These are phyloP conservation scores for Populus trichocarpa DNA, from an alignment of 441 rosid genomes.

Conservation along the genomic window DNA sequence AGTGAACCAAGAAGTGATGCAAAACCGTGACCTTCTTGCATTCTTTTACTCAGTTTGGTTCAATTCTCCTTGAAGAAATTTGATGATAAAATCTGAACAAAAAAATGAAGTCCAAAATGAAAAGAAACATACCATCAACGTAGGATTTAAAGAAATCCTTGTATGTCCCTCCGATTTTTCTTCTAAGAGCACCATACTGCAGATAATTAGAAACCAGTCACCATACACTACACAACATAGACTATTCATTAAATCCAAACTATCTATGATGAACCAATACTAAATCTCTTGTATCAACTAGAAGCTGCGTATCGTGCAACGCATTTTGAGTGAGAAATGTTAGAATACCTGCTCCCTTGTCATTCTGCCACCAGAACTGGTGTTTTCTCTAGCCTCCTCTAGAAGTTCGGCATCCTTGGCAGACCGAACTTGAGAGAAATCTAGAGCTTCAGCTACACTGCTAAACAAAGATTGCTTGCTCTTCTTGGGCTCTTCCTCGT, in stretches of 20 bases:
- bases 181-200: conserved; percentile 92
- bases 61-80: not conserved
- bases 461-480: conserved; percentile 63
- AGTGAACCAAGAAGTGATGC: not conserved
- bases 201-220: not conserved
- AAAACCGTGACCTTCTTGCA: not conserved
- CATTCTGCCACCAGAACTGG: conserved; percentile 69
- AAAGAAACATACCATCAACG: conserved; percentile 44
- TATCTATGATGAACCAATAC: not conserved
- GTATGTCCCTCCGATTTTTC: conserved; percentile 96
- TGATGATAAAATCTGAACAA: not conserved
- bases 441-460: conserved; percentile 71
- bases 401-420: conserved; percentile 72
- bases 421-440: conserved; percentile 79
- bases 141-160: conserved; percentile 92
- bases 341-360: conserved; percentile 61
- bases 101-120: not conserved
- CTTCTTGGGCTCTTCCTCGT: conserved; percentile 40
- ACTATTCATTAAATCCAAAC: not conserved
- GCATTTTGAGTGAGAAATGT: not conserved
- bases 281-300: not conserved
- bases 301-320: not conserved
- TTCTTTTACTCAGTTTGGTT: not conserved
- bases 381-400: conserved; percentile 65
- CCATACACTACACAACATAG: not conserved